Percentiles rank a stretch among this genome's conserved stretches.
These are phyloP conservation scores for Mucor piriformis DNA, from an alignment of 371 early-diverging fungal genomes.

Conservation along the genomic window DNA sequence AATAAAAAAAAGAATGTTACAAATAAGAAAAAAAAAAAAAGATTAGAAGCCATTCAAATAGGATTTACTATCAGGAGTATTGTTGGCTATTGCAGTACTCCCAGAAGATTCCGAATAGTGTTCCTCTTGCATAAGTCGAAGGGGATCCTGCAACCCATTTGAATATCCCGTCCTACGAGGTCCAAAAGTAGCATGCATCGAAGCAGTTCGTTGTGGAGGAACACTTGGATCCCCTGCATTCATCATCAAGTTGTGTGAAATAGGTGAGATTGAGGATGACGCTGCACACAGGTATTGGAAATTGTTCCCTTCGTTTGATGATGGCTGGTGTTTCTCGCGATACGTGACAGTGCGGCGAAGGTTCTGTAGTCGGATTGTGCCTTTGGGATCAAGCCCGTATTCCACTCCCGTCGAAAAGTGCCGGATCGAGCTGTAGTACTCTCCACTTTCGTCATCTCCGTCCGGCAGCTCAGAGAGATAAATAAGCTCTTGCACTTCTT, in stretches of 20 bases:
- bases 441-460: conserved; percentile 4
- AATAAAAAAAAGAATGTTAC: neutral
- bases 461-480: conserved; percentile 18
- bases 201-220: conserved; percentile 23
- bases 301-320: conserved; percentile 13
- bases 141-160: conserved; percentile 11
- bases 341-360: conserved; percentile 13
- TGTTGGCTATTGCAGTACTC: conserved; percentile 13
- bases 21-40: neutral
- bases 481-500: conserved; percentile 22
- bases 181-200: conserved; percentile 23
- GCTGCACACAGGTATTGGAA: conserved; percentile 19
- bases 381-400: conserved; percentile 16
- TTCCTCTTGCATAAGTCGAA: conserved; percentile 11
- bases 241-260: neutral
- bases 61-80: conserved; percentile 24
- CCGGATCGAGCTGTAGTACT: conserved; percentile 15
- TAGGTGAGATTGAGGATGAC: conserved; percentile 2
- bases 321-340: conserved; percentile 2
- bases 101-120: conserved; percentile 15
- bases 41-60: conserved; percentile 15
- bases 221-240: conserved; percentile 6
- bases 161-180: conserved; percentile 14
- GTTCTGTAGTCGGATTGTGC: conserved; percentile 19
- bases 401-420: conserved; percentile 22